Base-by-base conservation (phyloP, 345 rosid species). In the Acer campestre region DNA sequence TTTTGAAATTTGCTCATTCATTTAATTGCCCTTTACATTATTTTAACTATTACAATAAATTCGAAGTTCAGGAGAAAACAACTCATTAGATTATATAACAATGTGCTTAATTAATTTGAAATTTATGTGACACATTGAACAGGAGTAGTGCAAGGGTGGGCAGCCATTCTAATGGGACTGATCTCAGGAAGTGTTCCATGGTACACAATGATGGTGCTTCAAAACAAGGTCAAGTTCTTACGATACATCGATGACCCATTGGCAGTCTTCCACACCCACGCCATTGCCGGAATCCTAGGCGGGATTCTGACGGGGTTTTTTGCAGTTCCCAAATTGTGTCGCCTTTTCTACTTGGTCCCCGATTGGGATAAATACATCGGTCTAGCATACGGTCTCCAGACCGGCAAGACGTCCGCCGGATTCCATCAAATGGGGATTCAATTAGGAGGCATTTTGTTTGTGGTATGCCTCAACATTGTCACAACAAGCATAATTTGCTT, bases 191-290 rank as follows among this genome's bases (percentile, higher is more conserved):
- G 84, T 12, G 46, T 87, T 18, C 89, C 91, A 8, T 82, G 91
- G 92, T 85, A 79, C 83, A 86, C 84, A 6, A 86, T 90, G 88
- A 82, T 65, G 84, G 75, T 88, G 27, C 82, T 85, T 20, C 91
- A 84, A 2, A 67, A 80, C 23, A 84, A 68, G 66, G 48, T 82
- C 18, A 69, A 67, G 66, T 20, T 87, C 18, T 38, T 88, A 1
- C 46, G 46, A 5, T 58, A 4, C 12, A 80, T 87, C 2, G 84
- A 90, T 0, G 82, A 87, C 55, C 80, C 87, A 0, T 80, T 90
- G 80, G 82, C 89, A 49, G 44, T 87, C 11, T 77, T 90, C 79
- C 91, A 90, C 85, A 87, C 89, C 9, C 89, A 90, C 7, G 89
- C 94, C 8, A 5, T 88, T 0, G 77, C 89, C 0, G 88, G 89